These are phyloP conservation scores for Aureobasidium sp. DNA, from an alignment of 2,329 filamentous ascomycete species.

Conservation along the genomic window DNA sequence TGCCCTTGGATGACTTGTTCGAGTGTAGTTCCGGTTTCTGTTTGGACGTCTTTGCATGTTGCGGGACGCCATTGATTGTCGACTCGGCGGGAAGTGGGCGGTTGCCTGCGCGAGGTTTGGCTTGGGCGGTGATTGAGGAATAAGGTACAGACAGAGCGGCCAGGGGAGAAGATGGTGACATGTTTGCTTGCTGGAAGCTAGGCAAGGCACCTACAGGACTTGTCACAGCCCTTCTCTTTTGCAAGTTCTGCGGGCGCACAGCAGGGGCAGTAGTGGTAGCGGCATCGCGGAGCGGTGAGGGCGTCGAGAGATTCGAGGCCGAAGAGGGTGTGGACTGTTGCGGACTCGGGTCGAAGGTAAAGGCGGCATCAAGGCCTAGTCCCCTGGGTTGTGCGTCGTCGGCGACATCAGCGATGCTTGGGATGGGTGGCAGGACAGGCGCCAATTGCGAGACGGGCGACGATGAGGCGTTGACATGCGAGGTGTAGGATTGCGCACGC, in stretches of 20 bases:
- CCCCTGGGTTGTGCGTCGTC: neutral
- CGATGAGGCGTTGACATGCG: neutral
- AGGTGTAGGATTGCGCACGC: neutral
- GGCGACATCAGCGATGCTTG: slow-evolving; percentile 25
- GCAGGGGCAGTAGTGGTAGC: neutral
- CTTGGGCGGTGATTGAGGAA: slow-evolving; percentile 12
- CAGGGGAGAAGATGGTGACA: neutral
- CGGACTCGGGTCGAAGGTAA: slow-evolving; percentile 2
- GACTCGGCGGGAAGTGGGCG: slow-evolving; percentile 15
- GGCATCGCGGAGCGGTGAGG: slow-evolving; percentile 1
- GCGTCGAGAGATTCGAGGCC: neutral
- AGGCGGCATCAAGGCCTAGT: neutral
- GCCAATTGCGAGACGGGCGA: slow-evolving; percentile 24
- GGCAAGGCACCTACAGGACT: slow-evolving; percentile 5
- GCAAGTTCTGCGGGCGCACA: neutral
- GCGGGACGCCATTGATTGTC: slow-evolving; percentile 14
- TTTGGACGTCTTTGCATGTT: slow-evolving; percentile 15
- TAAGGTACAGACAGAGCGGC: slow-evolving; percentile 17
- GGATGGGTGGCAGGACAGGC: slow-evolving; percentile 38
- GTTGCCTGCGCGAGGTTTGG: slow-evolving; percentile 16
- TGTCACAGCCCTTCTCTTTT: neutral
- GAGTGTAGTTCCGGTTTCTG: slow-evolving; percentile 13
- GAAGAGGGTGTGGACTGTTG: neutral
- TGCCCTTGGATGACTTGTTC: slow-evolving; percentile 15
- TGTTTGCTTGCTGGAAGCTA: neutral